Evolutionary conservation across 176 grass and related monocot species (phyloP).

Genomic region (Olyra latifolia): DNA sequence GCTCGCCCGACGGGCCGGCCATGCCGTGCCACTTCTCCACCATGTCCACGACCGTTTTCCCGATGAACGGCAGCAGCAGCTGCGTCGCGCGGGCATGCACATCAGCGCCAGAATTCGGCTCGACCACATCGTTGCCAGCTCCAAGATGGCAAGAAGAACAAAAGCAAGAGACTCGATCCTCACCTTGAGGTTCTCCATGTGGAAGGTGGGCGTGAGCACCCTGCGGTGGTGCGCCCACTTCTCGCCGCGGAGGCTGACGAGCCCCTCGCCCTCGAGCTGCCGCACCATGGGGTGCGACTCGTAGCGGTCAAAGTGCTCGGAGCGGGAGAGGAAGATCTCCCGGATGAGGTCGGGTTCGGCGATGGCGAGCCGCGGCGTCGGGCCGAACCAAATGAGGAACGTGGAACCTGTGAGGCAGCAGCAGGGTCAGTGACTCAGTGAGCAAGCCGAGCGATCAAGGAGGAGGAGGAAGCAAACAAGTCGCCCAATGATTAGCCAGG

Average conservation of each 20-base stretch:
- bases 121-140: background rate
- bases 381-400: slow-evolving; percentile 93
- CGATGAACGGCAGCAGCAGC: slow-evolving; percentile 78
- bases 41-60: slow-evolving; percentile 76
- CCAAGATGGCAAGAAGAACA: background rate
- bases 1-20: slow-evolving; percentile 58
- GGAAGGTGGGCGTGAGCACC: slow-evolving; percentile 89
- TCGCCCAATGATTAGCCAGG: slow-evolving; percentile 41
- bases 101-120: background rate
- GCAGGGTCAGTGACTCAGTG: background rate
- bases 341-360: slow-evolving; percentile 92
- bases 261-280: slow-evolving; percentile 93
- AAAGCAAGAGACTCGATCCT: background rate
- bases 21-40: slow-evolving; percentile 67
- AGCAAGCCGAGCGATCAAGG: background rate
- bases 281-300: slow-evolving; percentile 94
- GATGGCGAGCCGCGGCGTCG: slow-evolving; percentile 79
- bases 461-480: background rate
- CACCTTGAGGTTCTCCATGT: slow-evolving; percentile 96
- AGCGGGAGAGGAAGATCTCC: slow-evolving; percentile 79
- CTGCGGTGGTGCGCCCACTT: slow-evolving; percentile 89
- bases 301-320: slow-evolving; percentile 91
- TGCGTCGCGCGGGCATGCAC: slow-evolving; percentile 7
- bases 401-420: slow-evolving; percentile 64
- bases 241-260: slow-evolving; percentile 90